Evolutionary conservation across 2,329 filamentous ascomycete species (phyloP).

Genomic region (Geosmithia flava): DNA sequence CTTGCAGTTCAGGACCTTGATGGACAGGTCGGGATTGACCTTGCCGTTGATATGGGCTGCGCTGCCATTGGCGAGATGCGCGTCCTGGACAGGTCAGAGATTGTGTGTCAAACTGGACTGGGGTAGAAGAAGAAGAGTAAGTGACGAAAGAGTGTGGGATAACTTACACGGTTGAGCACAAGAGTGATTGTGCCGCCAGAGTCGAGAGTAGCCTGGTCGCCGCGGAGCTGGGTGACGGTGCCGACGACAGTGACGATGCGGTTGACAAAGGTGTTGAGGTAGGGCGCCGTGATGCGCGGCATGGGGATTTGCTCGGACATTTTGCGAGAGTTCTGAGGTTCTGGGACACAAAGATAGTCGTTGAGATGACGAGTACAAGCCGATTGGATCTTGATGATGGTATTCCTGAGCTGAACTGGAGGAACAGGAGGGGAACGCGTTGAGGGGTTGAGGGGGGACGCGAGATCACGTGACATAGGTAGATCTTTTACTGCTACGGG

Average conservation of each 20-base stretch:
- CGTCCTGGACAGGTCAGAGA: slow-evolving; percentile 36
- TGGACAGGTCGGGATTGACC: slow-evolving; percentile 58
- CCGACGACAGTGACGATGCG: slow-evolving; percentile 76
- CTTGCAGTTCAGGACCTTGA: slow-evolving; percentile 57
- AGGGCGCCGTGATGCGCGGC: slow-evolving; percentile 70
- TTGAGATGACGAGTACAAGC: neutral
- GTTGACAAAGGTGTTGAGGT: slow-evolving; percentile 64
- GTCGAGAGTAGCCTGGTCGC: slow-evolving; percentile 70
- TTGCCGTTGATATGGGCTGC: slow-evolving; percentile 70
- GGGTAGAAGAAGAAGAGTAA: neutral
- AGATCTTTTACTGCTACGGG: too few species aligned
- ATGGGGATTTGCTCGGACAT: slow-evolving; percentile 60
- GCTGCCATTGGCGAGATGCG: slow-evolving; percentile 56
- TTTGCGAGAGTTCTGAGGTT: slow-evolving; percentile 1
- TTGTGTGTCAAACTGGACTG: too few species aligned
- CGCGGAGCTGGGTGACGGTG: slow-evolving; percentile 70
- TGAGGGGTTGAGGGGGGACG: slow-evolving; percentile 1
- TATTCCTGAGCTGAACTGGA: neutral
- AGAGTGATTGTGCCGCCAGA: slow-evolving; percentile 67
- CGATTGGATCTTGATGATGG: neutral
- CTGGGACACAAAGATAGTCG: neutral
- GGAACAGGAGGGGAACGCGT: neutral
- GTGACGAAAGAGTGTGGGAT: neutral
- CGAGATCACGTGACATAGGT: slow-evolving; percentile 1
- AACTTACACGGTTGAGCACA: slow-evolving; percentile 54